phyloP scores from a whole-genome alignment of 257 asterid species.

The Plantago ovata region DNA sequence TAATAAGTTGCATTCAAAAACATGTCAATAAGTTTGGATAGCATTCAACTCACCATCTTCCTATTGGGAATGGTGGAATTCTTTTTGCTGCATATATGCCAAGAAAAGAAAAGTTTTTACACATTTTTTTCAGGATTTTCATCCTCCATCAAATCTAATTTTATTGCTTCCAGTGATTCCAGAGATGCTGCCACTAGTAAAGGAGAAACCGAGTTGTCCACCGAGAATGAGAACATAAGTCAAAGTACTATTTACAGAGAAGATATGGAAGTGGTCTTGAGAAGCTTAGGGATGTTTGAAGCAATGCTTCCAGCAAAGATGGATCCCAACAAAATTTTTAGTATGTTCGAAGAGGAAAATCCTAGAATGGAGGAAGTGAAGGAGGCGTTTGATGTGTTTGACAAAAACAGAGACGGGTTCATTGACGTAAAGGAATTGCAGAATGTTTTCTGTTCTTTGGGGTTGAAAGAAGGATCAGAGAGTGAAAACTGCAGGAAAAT shows the following conservation, averaged over 20 bases:
- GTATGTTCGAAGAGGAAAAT: constrained; percentile 33
- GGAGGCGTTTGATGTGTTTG: constrained; percentile 43
- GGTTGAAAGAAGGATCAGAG: constrained; percentile 27
- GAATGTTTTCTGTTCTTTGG: constrained; percentile 29
- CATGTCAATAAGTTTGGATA: constrained; percentile 23
- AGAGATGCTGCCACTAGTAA: constrained; percentile 8
- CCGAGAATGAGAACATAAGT: constrained; percentile 13
- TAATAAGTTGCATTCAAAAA: constrained; percentile 25
- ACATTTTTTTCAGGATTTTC: constrained; percentile 27
- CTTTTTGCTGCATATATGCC: constrained; percentile 21
- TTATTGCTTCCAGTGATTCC: constrained; percentile 5
- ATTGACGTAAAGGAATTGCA: constrained; percentile 44
- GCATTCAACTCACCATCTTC: constrained; percentile 21
- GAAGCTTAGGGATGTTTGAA: constrained; percentile 41
- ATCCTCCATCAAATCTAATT: constrained; percentile 22
- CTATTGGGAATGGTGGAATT: constrained; percentile 36
- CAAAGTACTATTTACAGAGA: constrained; percentile 27
- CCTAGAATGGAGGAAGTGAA: constrained; percentile 37
- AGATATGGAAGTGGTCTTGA: constrained; percentile 49
- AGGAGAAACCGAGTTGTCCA: not conserved
- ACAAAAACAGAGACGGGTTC: constrained; percentile 41
- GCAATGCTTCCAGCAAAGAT: constrained; percentile 27
- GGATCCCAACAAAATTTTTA: constrained; percentile 23
- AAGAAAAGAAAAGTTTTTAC: constrained; percentile 26
- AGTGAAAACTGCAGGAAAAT: constrained; percentile 37